These are phyloP conservation scores for Alternaria novae-zelandiae DNA, from an alignment of 2,329 filamentous ascomycete species.

Conservation along the genomic window DNA sequence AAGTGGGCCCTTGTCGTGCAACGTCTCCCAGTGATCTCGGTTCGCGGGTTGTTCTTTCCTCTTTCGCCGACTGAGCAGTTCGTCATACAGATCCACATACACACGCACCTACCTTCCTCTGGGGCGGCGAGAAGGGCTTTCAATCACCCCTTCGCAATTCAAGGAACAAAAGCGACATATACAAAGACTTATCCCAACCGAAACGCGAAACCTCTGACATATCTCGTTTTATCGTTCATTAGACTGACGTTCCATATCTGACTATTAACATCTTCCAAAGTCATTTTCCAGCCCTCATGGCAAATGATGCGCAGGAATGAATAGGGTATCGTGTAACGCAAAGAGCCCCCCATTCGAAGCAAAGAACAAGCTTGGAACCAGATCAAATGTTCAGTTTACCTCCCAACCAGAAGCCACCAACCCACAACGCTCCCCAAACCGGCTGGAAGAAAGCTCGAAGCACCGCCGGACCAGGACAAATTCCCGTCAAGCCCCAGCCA, in stretches of 20 bases:
- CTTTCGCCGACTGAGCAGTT: not conserved
- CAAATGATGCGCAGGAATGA: not conserved
- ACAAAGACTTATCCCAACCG: too few relatives aligned
- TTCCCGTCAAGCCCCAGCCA: slow-evolving; percentile 59
- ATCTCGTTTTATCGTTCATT: not conserved
- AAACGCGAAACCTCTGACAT: not conserved
- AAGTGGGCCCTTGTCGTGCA: not conserved
- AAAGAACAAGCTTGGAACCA: not conserved
- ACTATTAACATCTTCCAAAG: not conserved
- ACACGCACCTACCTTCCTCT: not conserved
- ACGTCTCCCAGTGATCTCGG: not conserved
- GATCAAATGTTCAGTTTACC: slow-evolving; percentile 12
- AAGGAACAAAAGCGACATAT: not conserved
- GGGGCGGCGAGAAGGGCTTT: not conserved
- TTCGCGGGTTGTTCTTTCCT: not conserved
- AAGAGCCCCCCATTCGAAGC: not conserved
- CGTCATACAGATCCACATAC: not conserved
- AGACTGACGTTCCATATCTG: not conserved
- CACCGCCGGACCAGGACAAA: slow-evolving; percentile 60
- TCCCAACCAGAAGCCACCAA: slow-evolving; percentile 56
- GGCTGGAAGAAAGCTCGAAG: slow-evolving; percentile 56
- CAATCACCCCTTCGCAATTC: accelerated
- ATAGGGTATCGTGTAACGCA: not conserved
- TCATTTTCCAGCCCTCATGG: not conserved
- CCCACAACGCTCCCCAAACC: slow-evolving; percentile 55